These are phyloP conservation scores for Scutellaria galericulata DNA, from an alignment of 257 asterid species.

Conservation along the genomic window DNA sequence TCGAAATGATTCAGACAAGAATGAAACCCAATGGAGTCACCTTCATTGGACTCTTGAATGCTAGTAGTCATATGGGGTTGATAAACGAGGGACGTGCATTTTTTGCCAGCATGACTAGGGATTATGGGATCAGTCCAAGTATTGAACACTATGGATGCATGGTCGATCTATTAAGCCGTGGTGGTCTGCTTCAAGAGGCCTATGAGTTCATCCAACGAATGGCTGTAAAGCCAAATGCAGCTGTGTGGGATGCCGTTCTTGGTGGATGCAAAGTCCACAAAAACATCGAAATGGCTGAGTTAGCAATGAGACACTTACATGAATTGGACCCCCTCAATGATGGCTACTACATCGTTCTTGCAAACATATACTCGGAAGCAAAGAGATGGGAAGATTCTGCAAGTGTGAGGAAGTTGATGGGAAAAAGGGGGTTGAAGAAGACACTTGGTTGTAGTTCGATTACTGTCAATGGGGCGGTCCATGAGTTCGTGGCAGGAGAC, in stretches of 20 bases:
- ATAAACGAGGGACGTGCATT: slow-evolving; percentile 50
- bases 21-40: slow-evolving; percentile 66
- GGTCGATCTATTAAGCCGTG: slow-evolving; percentile 77
- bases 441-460: slow-evolving; percentile 59
- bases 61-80: slow-evolving; percentile 74
- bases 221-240: slow-evolving; percentile 63
- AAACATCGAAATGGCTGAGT: slow-evolving; percentile 61
- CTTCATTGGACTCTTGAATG: slow-evolving; percentile 65
- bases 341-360: slow-evolving; percentile 62
- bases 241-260: slow-evolving; percentile 76
- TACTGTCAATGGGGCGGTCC: slow-evolving; percentile 47
- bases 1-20: slow-evolving; percentile 53
- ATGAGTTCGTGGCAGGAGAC: slow-evolving; percentile 77
- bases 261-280: slow-evolving; percentile 75
- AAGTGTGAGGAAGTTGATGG: slow-evolving; percentile 59
- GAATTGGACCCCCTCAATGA: slow-evolving; percentile 56
- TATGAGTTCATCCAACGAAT: slow-evolving; percentile 48
- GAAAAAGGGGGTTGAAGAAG: slow-evolving; percentile 53
- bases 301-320: slow-evolving; percentile 49
- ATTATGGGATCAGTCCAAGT: slow-evolving; percentile 49
- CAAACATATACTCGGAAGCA: slow-evolving; percentile 56
- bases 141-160: slow-evolving; percentile 81
- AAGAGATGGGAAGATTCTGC: slow-evolving; percentile 54
- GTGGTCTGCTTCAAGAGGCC: slow-evolving; percentile 69
- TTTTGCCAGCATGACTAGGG: slow-evolving; percentile 60